Evolutionary conservation across 345 rosid species (phyloP).

Genomic region (Citrus unshiu): DNA sequence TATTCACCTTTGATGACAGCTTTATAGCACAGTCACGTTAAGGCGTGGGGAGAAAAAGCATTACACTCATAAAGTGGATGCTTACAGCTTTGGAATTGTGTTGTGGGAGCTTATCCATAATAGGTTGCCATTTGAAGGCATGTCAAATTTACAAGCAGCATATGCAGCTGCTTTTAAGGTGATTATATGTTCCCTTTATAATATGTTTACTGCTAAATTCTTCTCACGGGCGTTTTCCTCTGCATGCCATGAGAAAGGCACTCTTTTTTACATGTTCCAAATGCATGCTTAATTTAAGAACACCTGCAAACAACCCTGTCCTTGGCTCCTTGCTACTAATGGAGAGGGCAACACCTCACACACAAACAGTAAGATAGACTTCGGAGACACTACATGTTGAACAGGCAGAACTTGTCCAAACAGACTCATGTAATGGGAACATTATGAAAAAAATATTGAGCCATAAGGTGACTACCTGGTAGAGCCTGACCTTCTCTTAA

Average conservation of each 20-base stretch:
- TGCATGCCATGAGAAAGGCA: background rate
- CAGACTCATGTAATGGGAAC: background rate
- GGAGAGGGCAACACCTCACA: background rate
- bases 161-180: constrained; percentile 99
- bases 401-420: background rate
- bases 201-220: background rate
- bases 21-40: constrained; percentile 92
- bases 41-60: constrained; percentile 98
- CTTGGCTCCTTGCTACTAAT: background rate
- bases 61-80: constrained; percentile 93
- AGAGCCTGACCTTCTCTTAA: background rate
- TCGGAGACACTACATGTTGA: background rate
- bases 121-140: constrained; percentile 98
- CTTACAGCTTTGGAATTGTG: constrained; percentile 96
- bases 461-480: too few relatives aligned
- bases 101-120: constrained; percentile 97
- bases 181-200: background rate
- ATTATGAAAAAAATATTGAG: background rate
- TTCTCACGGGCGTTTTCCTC: background rate
- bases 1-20: constrained; percentile 41
- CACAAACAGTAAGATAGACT: background rate
- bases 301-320: background rate
- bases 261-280: background rate
- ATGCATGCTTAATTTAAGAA: constrained; percentile 7
- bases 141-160: constrained; percentile 99